phyloP scores from a whole-genome alignment of 345 rosid species.

The Luvunga scandens region DNA sequence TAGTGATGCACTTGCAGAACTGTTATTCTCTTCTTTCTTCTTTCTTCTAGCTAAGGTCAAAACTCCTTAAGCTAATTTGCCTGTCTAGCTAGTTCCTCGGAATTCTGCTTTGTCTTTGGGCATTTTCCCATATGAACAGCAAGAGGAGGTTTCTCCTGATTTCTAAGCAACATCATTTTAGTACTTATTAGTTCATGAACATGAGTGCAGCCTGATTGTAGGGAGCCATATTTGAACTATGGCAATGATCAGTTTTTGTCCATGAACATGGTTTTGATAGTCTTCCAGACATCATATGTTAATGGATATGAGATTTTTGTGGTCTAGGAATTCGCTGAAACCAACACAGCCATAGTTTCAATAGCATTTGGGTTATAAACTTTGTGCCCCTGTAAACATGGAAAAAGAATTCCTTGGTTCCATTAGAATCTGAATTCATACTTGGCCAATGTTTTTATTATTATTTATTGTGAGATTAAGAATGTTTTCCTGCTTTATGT shows the following conservation, averaged over 20 bases:
- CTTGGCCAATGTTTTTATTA: neutral
- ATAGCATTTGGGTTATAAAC: neutral
- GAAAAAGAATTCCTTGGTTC: neutral
- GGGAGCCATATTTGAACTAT: neutral
- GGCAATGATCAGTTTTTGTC: neutral
- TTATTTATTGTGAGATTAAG: neutral
- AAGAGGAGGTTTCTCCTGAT: neutral
- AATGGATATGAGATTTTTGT: neutral
- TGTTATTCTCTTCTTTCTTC: neutral
- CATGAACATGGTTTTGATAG: neutral
- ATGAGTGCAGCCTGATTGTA: neutral
- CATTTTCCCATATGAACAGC: neutral
- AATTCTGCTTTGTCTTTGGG: neutral
- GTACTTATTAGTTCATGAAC: neutral
- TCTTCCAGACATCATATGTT: neutral
- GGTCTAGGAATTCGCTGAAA: neutral
- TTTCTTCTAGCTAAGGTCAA: neutral
- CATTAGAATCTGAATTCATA: neutral
- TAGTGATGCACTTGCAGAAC: neutral
- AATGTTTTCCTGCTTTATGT: conserved; percentile 1
- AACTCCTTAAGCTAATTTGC: neutral
- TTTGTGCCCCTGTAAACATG: neutral
- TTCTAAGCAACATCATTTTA: neutral
- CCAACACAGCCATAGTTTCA: neutral
- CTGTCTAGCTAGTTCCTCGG: neutral